A percentile compares a stretch with the other conserved stretches of the same genome.
Conservation (phyloP, 352 stramenopile genomes). For the Pythium angustatum region DNA sequence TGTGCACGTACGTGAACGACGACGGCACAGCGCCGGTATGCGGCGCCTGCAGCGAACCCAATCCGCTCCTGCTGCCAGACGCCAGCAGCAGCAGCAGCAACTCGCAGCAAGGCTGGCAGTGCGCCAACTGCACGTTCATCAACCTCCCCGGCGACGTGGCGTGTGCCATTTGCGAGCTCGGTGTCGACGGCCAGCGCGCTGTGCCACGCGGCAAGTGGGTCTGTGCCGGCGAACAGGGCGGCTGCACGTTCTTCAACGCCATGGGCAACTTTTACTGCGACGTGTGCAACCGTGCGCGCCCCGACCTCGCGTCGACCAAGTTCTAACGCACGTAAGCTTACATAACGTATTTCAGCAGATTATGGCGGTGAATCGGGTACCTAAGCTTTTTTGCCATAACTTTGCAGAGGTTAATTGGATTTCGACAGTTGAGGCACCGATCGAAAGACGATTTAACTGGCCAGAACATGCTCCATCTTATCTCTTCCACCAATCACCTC, state of each 20-base stretch:
- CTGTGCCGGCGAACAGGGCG: slow-evolving; percentile 78
- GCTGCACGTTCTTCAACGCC: slow-evolving; percentile 88
- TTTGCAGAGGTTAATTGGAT: too few relatives aligned
- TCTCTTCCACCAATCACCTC: too few relatives aligned
- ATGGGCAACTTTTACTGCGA: slow-evolving; percentile 86
- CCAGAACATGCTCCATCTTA: too few relatives aligned
- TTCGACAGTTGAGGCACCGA: too few relatives aligned
- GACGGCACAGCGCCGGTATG: slow-evolving; percentile 41
- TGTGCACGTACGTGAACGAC: slow-evolving; percentile 86
- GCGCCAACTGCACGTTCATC: slow-evolving; percentile 85
- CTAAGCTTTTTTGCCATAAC: too few relatives aligned
- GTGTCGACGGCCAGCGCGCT: slow-evolving; percentile 72
- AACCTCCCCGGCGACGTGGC: slow-evolving; percentile 72
- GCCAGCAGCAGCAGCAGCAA: slow-evolving; percentile 13
- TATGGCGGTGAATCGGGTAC: too few relatives aligned
- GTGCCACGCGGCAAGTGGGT: slow-evolving; percentile 86
- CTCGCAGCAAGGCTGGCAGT: slow-evolving; percentile 71
- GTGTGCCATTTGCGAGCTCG: slow-evolving; percentile 83
- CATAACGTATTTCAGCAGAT: too few relatives aligned
- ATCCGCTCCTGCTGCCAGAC: slow-evolving; percentile 43
- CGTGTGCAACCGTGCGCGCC: slow-evolving; percentile 85
- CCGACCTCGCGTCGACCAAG: slow-evolving; percentile 66
- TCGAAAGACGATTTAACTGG: too few relatives aligned
- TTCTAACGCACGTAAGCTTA: too few relatives aligned
- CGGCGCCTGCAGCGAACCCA: slow-evolving; percentile 64